phyloP scores from a whole-genome alignment of 495 filamentous ascomycete species.

The Neurospora sp. region DNA sequence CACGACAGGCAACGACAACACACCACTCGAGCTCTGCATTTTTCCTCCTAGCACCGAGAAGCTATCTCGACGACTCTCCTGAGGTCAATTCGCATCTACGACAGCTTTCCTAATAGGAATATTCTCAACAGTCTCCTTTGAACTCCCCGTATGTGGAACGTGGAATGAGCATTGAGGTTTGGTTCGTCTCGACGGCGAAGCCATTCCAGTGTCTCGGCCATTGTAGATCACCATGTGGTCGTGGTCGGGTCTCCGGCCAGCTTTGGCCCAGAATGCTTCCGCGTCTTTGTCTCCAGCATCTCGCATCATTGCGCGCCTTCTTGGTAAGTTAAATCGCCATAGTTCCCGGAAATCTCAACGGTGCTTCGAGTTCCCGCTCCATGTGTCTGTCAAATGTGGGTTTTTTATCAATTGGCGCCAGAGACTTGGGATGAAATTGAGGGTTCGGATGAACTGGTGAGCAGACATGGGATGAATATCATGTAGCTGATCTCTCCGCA shows the following conservation, averaged over 20 bases:
- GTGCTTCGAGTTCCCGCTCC: neutral
- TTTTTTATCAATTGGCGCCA: conserved; percentile 1
- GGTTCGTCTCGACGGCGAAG: conserved; percentile 15
- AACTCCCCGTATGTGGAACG: neutral
- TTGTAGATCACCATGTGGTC: conserved; percentile 17
- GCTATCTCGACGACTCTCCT: neutral
- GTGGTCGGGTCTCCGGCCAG: conserved; percentile 15
- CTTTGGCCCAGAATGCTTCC: conserved; percentile 15
- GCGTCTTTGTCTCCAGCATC: conserved; percentile 7
- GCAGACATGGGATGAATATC: neutral
- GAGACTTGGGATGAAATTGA: conserved; percentile 3
- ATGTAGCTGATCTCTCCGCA: neutral
- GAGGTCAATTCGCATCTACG: neutral
- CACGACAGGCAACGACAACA: neutral
- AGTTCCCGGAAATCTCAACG: neutral
- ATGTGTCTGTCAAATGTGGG: neutral
- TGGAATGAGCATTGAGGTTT: conserved; percentile 10
- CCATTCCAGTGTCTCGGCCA: neutral
- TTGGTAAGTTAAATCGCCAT: neutral
- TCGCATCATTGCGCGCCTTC: conserved; percentile 14
- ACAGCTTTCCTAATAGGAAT: neutral
- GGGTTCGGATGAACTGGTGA: neutral
- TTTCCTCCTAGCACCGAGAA: neutral
- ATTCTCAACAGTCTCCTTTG: neutral
- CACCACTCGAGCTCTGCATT: neutral